These are phyloP conservation scores for Trichoderma sp. DNA, from an alignment of 2,329 filamentous ascomycete species.

Conservation along the genomic window DNA sequence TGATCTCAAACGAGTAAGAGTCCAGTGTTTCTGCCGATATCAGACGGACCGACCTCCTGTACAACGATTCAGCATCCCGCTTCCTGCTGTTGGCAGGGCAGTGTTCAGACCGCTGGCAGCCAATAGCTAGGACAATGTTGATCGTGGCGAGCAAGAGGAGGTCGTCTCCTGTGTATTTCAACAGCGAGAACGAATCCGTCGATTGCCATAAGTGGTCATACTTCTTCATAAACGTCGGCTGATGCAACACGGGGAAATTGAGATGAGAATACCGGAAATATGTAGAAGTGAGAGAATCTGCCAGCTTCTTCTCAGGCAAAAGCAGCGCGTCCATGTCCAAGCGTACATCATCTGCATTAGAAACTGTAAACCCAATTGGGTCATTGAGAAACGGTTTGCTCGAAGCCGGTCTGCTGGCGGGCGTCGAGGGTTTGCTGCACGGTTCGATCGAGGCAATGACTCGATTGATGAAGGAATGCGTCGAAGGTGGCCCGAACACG, in stretches of 20 bases:
- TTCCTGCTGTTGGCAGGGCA: conserved; percentile 18
- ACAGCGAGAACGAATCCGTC: conserved; percentile 1
- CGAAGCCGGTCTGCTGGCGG: not conserved
- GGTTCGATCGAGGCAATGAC: conserved; percentile 19
- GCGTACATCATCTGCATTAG: conserved; percentile 2
- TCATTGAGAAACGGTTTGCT: conserved; percentile 13
- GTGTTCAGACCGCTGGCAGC: conserved; percentile 16
- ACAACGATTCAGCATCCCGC: conserved; percentile 18
- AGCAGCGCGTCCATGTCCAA: conserved; percentile 9
- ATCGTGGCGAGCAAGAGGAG: conserved; percentile 4
- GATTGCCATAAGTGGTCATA: conserved; percentile 16
- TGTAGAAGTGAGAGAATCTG: conserved; percentile 6
- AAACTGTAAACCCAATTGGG: conserved; percentile 19
- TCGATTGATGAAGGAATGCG: conserved; percentile 18
- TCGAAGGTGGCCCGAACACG: conserved; percentile 15
- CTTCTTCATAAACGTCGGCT: conserved; percentile 4
- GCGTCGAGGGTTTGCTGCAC: not conserved
- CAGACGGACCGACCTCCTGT: conserved; percentile 15
- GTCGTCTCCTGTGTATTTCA: conserved; percentile 12
- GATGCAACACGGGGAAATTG: conserved; percentile 10
- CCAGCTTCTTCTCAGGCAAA: conserved; percentile 11
- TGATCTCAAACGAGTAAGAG: conserved; percentile 6
- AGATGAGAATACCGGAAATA: conserved; percentile 10
- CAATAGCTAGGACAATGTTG: conserved; percentile 10
- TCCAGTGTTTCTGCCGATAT: conserved; percentile 18